Base-by-base conservation (phyloP, 139 green algal genomes). In the Desmodesmus armatus region DNA sequence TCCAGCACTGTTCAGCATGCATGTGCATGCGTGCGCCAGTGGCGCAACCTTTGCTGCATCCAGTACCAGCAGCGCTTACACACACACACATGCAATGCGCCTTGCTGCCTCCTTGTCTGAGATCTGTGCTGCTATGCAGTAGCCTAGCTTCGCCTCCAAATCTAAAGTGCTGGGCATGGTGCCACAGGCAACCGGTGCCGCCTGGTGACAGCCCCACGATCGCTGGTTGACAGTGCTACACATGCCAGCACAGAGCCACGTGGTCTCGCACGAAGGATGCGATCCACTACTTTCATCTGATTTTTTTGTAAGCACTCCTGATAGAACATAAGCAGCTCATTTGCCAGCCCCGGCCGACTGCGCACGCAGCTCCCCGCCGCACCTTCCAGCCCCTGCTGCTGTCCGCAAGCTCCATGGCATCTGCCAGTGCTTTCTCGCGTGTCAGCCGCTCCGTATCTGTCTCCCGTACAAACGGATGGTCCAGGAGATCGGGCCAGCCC, bases 381-480 rank as follows among this genome's bases (percentile, higher is more conserved):
- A 93, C 88, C 88, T 91, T 88, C 90, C 90, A 92, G 2, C 87
- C 87, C 31, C 88, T 83, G 80, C 86, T 91, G 71, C 74, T 80
- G 81, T 92, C 90, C 23, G 90, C 90, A 75, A 93, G 47, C 35
- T 78, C 89, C 58, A 87, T 25, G 21, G 88, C 90, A 77, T 93
- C 89, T 19, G 82, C 89, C 53, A 90, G 60, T 41, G 82, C 84
- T n/a, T 83, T 87, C 84, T 94, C 93, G 33, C 90, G 58, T 71
- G 49, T 79, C 21, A 82, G 21, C 17, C 84, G 85, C 89, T 95
- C 91, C 62, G 93, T 89, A 11, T 35, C 21, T 5, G 89, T 95
- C 78, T 98, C 94, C 11, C 88, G 73, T 53, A 99, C 92, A 89
- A 99, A 99, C 0, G 96, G 95, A 84, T 99, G 97, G 0, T 98